phyloP scores from a whole-genome alignment of 352 stramenopile genomes.

The Phytophthora pisi region DNA sequence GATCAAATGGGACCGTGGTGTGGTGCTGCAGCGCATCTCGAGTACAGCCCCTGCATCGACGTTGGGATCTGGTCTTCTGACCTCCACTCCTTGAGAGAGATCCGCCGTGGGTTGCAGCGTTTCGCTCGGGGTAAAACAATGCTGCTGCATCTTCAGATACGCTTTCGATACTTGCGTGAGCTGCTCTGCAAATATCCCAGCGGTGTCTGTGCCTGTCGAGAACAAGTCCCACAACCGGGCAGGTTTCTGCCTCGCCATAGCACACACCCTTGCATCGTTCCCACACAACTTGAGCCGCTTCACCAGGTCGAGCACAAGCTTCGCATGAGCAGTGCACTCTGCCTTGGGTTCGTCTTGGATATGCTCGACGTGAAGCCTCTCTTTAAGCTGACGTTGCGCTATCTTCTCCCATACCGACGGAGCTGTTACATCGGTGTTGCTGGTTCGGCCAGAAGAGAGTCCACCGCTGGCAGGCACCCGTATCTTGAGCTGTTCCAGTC shows the following conservation, averaged over 20 bases:
- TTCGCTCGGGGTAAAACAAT: background rate
- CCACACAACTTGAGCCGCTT: constrained; percentile 9
- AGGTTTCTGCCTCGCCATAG: background rate
- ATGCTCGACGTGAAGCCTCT: constrained; percentile 7
- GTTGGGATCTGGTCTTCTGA: constrained; percentile 3
- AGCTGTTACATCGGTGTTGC: background rate
- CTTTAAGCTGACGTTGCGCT: constrained; percentile 14
- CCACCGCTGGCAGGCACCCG: background rate
- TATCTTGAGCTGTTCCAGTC: constrained; percentile 21
- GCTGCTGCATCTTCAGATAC: constrained; percentile 13
- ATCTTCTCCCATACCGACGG: constrained; percentile 9
- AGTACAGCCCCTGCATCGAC: background rate
- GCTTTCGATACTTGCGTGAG: constrained; percentile 19
- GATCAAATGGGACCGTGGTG: constrained; percentile 19
- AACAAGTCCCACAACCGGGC: constrained; percentile 1
- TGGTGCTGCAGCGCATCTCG: constrained; percentile 14
- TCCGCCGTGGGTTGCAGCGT: constrained; percentile 3
- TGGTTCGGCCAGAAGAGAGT: background rate
- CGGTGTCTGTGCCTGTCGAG: constrained; percentile 1
- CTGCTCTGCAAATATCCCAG: constrained; percentile 21
- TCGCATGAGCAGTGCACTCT: background rate
- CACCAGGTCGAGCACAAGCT: constrained; percentile 8
- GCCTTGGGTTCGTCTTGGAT: background rate
- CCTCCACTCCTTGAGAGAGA: constrained; percentile 6
- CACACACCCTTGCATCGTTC: background rate